Conservation (phyloP, 768 basidiomycete species). For the Kwoniella dejecticola region DNA sequence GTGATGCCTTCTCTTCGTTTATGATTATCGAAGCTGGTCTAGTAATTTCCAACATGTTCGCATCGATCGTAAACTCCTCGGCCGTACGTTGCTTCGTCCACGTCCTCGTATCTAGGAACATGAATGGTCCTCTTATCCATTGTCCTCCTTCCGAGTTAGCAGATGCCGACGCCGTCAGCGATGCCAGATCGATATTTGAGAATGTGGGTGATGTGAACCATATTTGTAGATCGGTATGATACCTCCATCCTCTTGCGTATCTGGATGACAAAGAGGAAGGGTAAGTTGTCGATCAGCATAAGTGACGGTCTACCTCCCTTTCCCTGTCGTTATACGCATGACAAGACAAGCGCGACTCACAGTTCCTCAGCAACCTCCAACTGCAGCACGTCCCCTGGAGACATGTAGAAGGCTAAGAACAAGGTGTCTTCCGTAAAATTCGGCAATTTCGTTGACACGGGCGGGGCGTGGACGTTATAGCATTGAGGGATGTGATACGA, state of each 20-base stretch:
- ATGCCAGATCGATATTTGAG: slow-evolving; percentile 11
- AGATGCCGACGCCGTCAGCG: not conserved
- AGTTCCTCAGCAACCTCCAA: slow-evolving; percentile 87
- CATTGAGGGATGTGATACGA: slow-evolving; percentile 87
- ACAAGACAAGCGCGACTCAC: slow-evolving; percentile 61
- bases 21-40: slow-evolving; percentile 29
- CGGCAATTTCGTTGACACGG: slow-evolving; percentile 61
- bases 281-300: not conserved
- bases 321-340: not conserved
- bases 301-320: too few species aligned
- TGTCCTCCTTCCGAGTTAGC: slow-evolving; percentile 60
- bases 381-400: slow-evolving; percentile 86
- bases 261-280: slow-evolving; percentile 56
- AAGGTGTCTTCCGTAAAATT: slow-evolving; percentile 90
- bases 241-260: slow-evolving; percentile 93
- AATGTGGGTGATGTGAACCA: slow-evolving; percentile 84
- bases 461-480: slow-evolving; percentile 87
- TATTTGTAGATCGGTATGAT: slow-evolving; percentile 86
- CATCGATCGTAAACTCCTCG: slow-evolving; percentile 48
- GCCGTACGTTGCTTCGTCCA: slow-evolving; percentile 43
- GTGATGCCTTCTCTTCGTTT: slow-evolving; percentile 18
- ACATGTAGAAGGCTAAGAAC: slow-evolving; percentile 97
- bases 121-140: slow-evolving; percentile 85
- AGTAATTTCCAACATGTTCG: slow-evolving; percentile 39
- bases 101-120: slow-evolving; percentile 64